A percentile compares a stretch with the other conserved stretches of the same genome.
These are phyloP conservation scores for Amanita muscaria DNA, from an alignment of 768 basidiomycete genomes.

Conservation along the genomic window DNA sequence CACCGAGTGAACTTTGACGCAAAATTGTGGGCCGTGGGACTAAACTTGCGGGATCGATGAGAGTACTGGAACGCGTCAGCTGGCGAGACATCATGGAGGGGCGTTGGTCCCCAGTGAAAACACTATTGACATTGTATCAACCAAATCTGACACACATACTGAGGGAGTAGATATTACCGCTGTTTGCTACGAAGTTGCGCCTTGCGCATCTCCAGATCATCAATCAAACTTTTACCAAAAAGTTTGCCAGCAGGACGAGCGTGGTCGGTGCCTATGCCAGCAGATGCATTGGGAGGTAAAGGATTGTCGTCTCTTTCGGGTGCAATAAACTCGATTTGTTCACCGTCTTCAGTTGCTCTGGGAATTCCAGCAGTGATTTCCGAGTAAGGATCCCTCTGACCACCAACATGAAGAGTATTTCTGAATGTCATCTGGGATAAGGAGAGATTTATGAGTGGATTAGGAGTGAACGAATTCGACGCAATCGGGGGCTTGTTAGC, in stretches of 20 bases:
- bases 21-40: constrained; percentile 39
- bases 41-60: constrained; percentile 66
- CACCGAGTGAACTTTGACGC: constrained; percentile 33
- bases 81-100: constrained; percentile 90
- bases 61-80: constrained; percentile 47
- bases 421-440: constrained; percentile 83
- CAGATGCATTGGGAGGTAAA: neutral
- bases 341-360: constrained; percentile 70
- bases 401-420: constrained; percentile 66
- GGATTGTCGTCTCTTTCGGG: constrained; percentile 25
- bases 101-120: constrained; percentile 81
- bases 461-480: constrained; percentile 70
- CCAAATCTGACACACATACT: neutral
- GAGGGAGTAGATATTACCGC: constrained; percentile 41
- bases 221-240: constrained; percentile 84
- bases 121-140: constrained; percentile 34
- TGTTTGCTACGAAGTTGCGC: constrained; percentile 74
- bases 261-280: constrained; percentile 24
- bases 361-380: constrained; percentile 57
- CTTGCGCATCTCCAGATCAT: constrained; percentile 80
- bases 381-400: constrained; percentile 52
- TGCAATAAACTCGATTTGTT: constrained; percentile 51
- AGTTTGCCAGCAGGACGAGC: constrained; percentile 70
- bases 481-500: constrained; percentile 30
- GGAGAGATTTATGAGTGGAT: constrained; percentile 64